A percentile compares a stretch with the other conserved stretches of the same genome.
phyloP scores from a whole-genome alignment of 768 basidiomycete genomes.

The Glaciozyma martinii region DNA sequence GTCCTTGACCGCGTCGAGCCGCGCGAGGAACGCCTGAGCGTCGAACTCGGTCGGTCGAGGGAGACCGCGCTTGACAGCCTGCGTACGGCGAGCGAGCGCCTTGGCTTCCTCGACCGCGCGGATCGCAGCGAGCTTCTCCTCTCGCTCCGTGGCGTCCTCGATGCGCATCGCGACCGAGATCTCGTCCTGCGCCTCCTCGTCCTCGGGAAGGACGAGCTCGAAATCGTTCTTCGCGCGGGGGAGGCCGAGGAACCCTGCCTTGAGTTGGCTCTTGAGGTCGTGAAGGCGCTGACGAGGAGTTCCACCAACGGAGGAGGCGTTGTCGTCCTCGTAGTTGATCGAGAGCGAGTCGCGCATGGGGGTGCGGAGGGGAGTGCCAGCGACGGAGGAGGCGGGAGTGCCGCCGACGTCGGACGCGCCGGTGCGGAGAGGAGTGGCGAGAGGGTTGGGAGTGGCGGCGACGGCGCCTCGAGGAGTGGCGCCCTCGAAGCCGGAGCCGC shows the following conservation, averaged over 20 bases:
- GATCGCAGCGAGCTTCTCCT: slow-evolving; percentile 57
- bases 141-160: slow-evolving; percentile 89
- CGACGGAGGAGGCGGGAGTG: slow-evolving; percentile 45
- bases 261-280: slow-evolving; percentile 62
- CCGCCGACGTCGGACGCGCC: slow-evolving; percentile 44
- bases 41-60: slow-evolving; percentile 83
- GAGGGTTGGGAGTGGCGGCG: slow-evolving; percentile 90
- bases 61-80: slow-evolving; percentile 67
- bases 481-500: slow-evolving; percentile 85
- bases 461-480: slow-evolving; percentile 88
- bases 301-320: slow-evolving; percentile 49
- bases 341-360: slow-evolving; percentile 84
- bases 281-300: slow-evolving; percentile 67
- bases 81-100: slow-evolving; percentile 70
- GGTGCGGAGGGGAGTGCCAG: slow-evolving; percentile 73
- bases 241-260: slow-evolving; percentile 63
- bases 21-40: slow-evolving; percentile 48
- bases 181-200: slow-evolving; percentile 54
- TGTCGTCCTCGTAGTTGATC: slow-evolving; percentile 59
- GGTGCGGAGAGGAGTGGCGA: slow-evolving; percentile 68
- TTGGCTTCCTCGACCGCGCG: slow-evolving; percentile 69
- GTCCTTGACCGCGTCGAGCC: slow-evolving; percentile 52
- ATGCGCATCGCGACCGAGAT: slow-evolving; percentile 45
- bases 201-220: slow-evolving; percentile 83
- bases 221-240: slow-evolving; percentile 97